These are phyloP conservation scores for Pseudopithomyces maydicus DNA, from an alignment of 2,329 filamentous ascomycete species.

Conservation along the genomic window DNA sequence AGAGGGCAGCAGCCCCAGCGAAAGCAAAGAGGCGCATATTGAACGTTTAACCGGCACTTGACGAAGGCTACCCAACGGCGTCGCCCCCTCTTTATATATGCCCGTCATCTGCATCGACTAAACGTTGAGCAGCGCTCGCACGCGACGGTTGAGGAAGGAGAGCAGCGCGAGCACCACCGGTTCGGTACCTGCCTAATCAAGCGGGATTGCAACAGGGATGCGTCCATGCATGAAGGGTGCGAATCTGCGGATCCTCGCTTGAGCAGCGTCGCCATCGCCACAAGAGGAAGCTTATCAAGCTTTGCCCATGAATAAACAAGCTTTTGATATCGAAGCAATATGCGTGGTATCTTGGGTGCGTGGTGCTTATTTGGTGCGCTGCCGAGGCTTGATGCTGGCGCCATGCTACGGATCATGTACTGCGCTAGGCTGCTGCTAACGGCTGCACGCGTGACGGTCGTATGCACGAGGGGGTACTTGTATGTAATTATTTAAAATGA, in stretches of 20 bases:
- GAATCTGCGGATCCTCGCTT: background rate
- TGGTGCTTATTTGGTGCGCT: background rate
- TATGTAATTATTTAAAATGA: too few relatives aligned
- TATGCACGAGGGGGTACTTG: too few relatives aligned
- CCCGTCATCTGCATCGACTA: background rate
- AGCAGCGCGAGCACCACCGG: background rate
- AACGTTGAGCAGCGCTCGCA: background rate
- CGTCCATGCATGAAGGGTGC: background rate
- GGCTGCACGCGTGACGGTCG: too few relatives aligned
- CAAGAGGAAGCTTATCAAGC: slow-evolving; percentile 20
- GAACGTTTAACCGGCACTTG: background rate
- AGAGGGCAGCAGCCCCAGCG: slow-evolving; percentile 5
- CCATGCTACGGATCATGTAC: too few relatives aligned
- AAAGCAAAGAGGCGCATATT: slow-evolving; percentile 11
- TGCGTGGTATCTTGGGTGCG: background rate
- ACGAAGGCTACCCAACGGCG: background rate
- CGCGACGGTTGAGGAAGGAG: background rate
- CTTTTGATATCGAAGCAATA: slow-evolving; percentile 4
- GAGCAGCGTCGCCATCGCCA: slow-evolving; percentile 5
- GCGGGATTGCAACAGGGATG: slow-evolving; percentile 1
- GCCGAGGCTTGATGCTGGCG: background rate
- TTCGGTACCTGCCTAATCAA: slow-evolving; percentile 12
- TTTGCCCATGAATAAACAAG: slow-evolving; percentile 16
- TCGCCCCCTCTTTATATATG: background rate
- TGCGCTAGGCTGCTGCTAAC: too few relatives aligned